A percentile compares a stretch with the other conserved stretches of the same genome.
Evolutionary conservation across 1,284 basidiomycete species (phyloP).

Genomic region (Amylostereum areolatum): DNA sequence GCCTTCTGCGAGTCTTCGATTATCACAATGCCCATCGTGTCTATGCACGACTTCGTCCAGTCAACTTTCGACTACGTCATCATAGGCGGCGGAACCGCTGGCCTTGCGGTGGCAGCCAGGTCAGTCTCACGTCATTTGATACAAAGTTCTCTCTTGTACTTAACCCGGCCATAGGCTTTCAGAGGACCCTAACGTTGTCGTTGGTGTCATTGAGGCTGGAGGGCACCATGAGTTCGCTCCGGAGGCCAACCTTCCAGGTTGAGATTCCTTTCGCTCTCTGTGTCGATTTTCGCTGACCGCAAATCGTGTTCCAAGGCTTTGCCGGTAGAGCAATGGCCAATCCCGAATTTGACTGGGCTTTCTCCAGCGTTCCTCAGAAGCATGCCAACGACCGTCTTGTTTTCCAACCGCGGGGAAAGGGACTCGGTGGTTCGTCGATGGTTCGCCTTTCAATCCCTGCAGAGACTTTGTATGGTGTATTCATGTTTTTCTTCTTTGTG

Average conservation of each 20-base stretch:
- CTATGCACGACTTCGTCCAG: not conserved
- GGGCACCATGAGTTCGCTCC: not conserved
- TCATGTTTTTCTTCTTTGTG: not conserved
- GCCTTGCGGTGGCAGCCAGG: not conserved
- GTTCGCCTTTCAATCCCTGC: not conserved
- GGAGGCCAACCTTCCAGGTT: slow-evolving; percentile 5
- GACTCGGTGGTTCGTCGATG: slow-evolving; percentile 14
- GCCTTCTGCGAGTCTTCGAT: too few species aligned
- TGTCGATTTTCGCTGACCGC: not conserved
- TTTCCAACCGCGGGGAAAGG: slow-evolving; percentile 14
- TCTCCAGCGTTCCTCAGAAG: slow-evolving; percentile 12
- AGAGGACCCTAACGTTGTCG: slow-evolving; percentile 7
- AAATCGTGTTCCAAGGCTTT: not conserved
- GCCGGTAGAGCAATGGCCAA: slow-evolving; percentile 5
- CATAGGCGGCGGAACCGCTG: not conserved
- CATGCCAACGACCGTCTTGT: slow-evolving; percentile 9
- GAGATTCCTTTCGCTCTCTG: not conserved
- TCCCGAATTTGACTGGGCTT: slow-evolving; percentile 14
- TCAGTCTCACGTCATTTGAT: not conserved
- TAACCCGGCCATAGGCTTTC: slow-evolving; percentile 7
- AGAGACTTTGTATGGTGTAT: not conserved
- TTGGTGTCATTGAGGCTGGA: slow-evolving; percentile 8
- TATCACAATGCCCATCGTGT: not conserved
- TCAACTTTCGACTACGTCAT: not conserved
- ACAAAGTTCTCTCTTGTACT: not conserved